phyloP scores from a whole-genome alignment of 306 rosid species.

The Abrus precatorius region DNA sequence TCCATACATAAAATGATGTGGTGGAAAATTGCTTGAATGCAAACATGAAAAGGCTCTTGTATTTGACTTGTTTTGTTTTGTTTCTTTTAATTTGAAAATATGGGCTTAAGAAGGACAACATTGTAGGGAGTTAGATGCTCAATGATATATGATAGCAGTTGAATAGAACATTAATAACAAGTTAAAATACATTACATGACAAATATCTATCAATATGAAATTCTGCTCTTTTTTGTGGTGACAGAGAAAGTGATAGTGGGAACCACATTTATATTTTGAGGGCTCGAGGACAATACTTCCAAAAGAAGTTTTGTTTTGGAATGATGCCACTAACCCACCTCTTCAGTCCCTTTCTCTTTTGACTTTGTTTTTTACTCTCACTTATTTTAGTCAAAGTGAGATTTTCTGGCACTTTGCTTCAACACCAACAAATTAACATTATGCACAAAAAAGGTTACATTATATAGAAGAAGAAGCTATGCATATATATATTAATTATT shows the following conservation, averaged over 20 bases:
- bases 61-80: not conserved
- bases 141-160: slow-evolving; percentile 6
- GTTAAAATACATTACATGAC: slow-evolving; percentile 25
- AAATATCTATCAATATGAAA: slow-evolving; percentile 50
- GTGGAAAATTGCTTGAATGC: not conserved
- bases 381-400: slow-evolving; percentile 44
- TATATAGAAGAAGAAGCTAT: slow-evolving; percentile 33
- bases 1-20: no score
- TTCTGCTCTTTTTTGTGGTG: slow-evolving; percentile 45
- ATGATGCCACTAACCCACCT: slow-evolving; percentile 37
- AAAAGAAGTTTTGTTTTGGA: slow-evolving; percentile 53
- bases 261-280: slow-evolving; percentile 62
- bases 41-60: not conserved
- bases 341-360: slow-evolving; percentile 32
- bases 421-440: slow-evolving; percentile 26
- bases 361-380: slow-evolving; percentile 39
- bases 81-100: slow-evolving; percentile 10
- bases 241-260: slow-evolving; percentile 58
- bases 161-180: not conserved
- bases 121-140: slow-evolving; percentile 21
- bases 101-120: not conserved
- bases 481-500: not conserved
- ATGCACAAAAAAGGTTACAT: not conserved
- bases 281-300: slow-evolving; percentile 88
- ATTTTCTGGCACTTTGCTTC: slow-evolving; percentile 44